Base-by-base conservation (phyloP, 1,284 basidiomycete species). In the Ceratobasidium sp. region DNA sequence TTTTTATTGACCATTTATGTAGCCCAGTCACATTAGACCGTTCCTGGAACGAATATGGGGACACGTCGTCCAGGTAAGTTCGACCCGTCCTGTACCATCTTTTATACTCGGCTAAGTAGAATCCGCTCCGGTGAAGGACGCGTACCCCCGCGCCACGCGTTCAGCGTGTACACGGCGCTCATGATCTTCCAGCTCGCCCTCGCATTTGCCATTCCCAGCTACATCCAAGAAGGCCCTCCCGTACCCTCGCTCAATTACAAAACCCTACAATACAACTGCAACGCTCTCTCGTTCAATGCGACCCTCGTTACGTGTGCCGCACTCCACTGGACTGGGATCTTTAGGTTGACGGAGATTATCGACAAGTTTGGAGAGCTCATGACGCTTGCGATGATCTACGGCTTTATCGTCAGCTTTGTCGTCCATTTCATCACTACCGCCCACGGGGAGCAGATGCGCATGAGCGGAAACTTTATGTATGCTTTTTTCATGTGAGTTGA, bases 281-380 rank as follows among this genome's bases (percentile, higher is more conserved):
- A 98, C 84, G 98, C 97, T 22, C 89, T 97, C 75, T 87, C 87
- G 80, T 90, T 96, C 83, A 99, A 99, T 85, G 88, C 89, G 69
- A 98, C 96, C 54, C 88, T 98, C 82, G 83, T 91, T 81, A 92
- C 94, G 70, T 91, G 94, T 64, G 90, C 89, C 59, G 85, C 85
- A 49, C 89, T 99, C 13, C 97, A 99, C 85, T 89, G 90, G 84
- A 90, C 90, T 74, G 88, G 91, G 81, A 88, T 95, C 81, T 98
- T 98, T 90, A 92, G 94, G 77, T 90, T 99, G 75, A 96, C 95
- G 11, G 92, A 94, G 84, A 95, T 99, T 83, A 97, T 99, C 82
- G 96, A 98, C 85, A 94, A 99, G 92, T 29, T 29, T 29, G 25
- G 25, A 29, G 25, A 29, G 25, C 25, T 29, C 25, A 29, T 29